Conservation (phyloP, 164 flowering plant genomes). For the Stephania cephalantha region DNA sequence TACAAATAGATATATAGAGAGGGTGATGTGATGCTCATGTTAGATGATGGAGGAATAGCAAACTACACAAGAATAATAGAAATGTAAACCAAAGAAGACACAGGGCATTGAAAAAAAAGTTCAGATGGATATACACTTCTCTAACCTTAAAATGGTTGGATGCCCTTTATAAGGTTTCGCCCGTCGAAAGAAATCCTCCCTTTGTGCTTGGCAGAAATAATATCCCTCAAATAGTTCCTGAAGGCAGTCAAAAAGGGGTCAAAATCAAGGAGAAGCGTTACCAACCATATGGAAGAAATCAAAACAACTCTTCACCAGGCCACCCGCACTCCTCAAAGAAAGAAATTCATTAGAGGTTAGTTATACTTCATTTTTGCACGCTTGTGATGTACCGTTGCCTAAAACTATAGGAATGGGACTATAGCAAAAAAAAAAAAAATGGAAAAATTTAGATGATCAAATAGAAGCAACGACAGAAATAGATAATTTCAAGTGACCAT, state of each 20-base stretch:
- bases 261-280: background rate
- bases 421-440: background rate
- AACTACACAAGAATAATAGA: background rate
- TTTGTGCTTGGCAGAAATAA: conserved; percentile 98
- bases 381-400: background rate
- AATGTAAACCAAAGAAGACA: background rate
- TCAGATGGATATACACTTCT: background rate
- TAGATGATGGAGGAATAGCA: too few relatives aligned
- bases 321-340: background rate
- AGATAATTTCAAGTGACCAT: too few relatives aligned
- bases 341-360: background rate
- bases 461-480: too few relatives aligned
- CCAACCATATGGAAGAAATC: background rate
- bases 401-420: background rate
- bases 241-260: conserved; percentile 5
- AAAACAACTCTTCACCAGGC: background rate
- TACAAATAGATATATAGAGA: background rate
- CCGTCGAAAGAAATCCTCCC: conserved; percentile 76
- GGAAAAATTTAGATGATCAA: background rate
- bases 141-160: conserved; percentile 70
- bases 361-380: background rate
- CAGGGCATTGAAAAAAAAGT: background rate
- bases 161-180: conserved; percentile 85
- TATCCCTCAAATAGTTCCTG: conserved; percentile 97
- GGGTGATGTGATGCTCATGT: background rate